These are phyloP conservation scores for Moesziomyces parantarcticus DNA, from an alignment of 1,284 basidiomycete genomes.

Conservation along the genomic window DNA sequence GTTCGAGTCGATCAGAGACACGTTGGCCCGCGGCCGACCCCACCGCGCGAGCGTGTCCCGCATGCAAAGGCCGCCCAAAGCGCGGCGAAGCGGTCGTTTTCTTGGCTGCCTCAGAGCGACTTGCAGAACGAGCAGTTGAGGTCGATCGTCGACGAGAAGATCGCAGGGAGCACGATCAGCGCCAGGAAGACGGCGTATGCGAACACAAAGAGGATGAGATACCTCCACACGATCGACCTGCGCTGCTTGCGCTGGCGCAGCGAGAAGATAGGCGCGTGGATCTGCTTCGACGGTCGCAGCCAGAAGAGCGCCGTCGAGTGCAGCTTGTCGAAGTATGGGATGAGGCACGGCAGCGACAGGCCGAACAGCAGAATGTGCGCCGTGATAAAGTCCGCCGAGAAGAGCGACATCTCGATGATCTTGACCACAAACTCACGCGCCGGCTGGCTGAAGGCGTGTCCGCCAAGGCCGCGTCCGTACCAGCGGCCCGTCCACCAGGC, in stretches of 20 bases:
- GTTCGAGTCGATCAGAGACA: slow-evolving; percentile 22
- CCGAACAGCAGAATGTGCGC: slow-evolving; percentile 65
- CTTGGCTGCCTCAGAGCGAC: slow-evolving; percentile 35
- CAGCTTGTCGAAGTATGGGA: slow-evolving; percentile 61
- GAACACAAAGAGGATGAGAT: slow-evolving; percentile 82
- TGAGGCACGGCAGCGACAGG: slow-evolving; percentile 72
- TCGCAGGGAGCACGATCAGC: slow-evolving; percentile 70
- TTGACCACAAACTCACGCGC: slow-evolving; percentile 67
- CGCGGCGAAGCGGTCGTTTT: slow-evolving; percentile 8
- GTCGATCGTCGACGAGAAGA: slow-evolving; percentile 53
- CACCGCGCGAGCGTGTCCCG: not conserved
- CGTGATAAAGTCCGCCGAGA: slow-evolving; percentile 64
- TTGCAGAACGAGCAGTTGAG: slow-evolving; percentile 56
- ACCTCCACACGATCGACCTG: slow-evolving; percentile 72
- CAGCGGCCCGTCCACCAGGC: slow-evolving; percentile 68
- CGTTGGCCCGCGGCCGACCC: not conserved
- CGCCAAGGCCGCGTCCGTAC: slow-evolving; percentile 67
- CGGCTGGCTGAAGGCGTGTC: slow-evolving; percentile 67
- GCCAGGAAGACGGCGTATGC: slow-evolving; percentile 81
- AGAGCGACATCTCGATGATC: slow-evolving; percentile 67
- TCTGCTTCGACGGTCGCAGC: slow-evolving; percentile 73
- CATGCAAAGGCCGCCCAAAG: slow-evolving; percentile 12
- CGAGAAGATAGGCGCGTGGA: slow-evolving; percentile 80
- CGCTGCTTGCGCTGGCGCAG: slow-evolving; percentile 66
- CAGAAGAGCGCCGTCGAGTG: slow-evolving; percentile 69